These are phyloP conservation scores for Capillidium rhysosporum DNA, from an alignment of 371 early-diverging fungal genomes.

Conservation along the genomic window DNA sequence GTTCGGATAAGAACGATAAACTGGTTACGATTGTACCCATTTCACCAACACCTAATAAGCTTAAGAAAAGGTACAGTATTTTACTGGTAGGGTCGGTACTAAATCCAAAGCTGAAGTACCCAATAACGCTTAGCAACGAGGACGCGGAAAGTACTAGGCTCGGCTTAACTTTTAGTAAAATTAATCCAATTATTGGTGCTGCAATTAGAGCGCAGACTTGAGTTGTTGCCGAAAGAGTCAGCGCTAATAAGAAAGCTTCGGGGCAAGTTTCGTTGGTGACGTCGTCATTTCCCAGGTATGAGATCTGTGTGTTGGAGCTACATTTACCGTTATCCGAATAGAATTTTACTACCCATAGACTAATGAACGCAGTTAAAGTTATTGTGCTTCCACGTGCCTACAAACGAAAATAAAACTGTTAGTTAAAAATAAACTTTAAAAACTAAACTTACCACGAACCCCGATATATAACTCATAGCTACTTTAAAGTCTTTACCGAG, in stretches of 20 bases:
- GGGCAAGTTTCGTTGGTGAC: slow-evolving; percentile 13
- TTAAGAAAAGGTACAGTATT: slow-evolving; percentile 24
- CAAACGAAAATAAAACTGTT: slow-evolving; percentile 7
- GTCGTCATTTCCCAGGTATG: slow-evolving; percentile 4
- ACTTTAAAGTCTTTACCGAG: slow-evolving; percentile 31
- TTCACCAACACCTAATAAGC: slow-evolving; percentile 43
- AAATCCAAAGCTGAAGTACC: slow-evolving; percentile 36
- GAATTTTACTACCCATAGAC: slow-evolving; percentile 46
- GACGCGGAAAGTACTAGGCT: slow-evolving; percentile 24
- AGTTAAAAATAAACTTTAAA: neutral
- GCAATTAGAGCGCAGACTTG: slow-evolving; percentile 45
- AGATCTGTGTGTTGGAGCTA: slow-evolving; percentile 8
- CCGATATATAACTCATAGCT: slow-evolving; percentile 30
- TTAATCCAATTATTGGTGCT: slow-evolving; percentile 37
- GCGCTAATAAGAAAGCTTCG: slow-evolving; percentile 13
- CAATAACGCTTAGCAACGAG: slow-evolving; percentile 27
- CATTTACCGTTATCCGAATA: slow-evolving; percentile 33
- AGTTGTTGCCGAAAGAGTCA: slow-evolving; percentile 31
- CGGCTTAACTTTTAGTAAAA: slow-evolving; percentile 21
- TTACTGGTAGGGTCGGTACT: slow-evolving; percentile 26
- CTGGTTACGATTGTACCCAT: slow-evolving; percentile 56
- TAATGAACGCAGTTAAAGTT: slow-evolving; percentile 44
- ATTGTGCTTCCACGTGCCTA: slow-evolving; percentile 55
- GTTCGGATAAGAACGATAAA: slow-evolving; percentile 33
- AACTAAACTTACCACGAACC: slow-evolving; percentile 25